Evolutionary conservation across 2,329 filamentous ascomycete genomes (phyloP).

Genomic region (Cylindrodendrum hubeiense): DNA sequence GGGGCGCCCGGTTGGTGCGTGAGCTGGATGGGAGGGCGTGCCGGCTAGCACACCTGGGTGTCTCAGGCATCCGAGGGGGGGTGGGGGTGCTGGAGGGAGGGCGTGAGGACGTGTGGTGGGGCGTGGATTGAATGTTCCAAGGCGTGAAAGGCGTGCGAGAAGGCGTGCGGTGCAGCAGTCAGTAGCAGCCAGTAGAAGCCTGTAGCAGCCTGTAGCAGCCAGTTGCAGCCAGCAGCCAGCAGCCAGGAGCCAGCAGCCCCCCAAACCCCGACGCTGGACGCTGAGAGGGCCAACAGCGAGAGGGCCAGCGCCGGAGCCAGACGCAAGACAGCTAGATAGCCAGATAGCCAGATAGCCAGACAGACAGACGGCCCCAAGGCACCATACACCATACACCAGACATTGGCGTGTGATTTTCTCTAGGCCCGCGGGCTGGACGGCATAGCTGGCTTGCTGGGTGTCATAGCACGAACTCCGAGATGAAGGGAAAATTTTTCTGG

Average conservation of each 20-base stretch:
- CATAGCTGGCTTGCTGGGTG: conserved; percentile 26
- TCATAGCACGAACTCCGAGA: conserved; percentile 10
- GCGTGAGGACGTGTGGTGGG: conserved; percentile 25
- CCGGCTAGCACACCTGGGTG: conserved; percentile 30
- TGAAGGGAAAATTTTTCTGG: conserved; percentile 29
- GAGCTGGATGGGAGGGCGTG: conserved; percentile 33
- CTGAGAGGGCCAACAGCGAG: conserved; percentile 17
- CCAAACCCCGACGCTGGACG: not conserved
- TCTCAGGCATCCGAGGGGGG: conserved; percentile 30
- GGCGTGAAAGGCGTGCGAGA: conserved; percentile 7
- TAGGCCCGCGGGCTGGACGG: conserved; percentile 21
- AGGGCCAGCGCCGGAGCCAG: not conserved
- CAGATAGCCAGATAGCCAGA: conserved; percentile 12
- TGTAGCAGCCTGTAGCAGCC: not conserved
- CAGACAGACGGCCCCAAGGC: conserved; percentile 36
- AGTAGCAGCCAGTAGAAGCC: not conserved
- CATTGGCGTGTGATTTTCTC: conserved; percentile 42
- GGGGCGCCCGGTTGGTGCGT: conserved; percentile 29
- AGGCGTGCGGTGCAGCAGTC: conserved; percentile 16
- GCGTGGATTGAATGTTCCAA: conserved; percentile 14
- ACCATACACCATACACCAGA: conserved; percentile 40
- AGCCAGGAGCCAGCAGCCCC: not conserved
- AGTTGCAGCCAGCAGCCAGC: not conserved
- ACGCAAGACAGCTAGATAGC: conserved; percentile 2
- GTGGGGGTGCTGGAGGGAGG: conserved; percentile 29